Conservation (phyloP, 257 asterid species). For the Penstemon newberryi region DNA sequence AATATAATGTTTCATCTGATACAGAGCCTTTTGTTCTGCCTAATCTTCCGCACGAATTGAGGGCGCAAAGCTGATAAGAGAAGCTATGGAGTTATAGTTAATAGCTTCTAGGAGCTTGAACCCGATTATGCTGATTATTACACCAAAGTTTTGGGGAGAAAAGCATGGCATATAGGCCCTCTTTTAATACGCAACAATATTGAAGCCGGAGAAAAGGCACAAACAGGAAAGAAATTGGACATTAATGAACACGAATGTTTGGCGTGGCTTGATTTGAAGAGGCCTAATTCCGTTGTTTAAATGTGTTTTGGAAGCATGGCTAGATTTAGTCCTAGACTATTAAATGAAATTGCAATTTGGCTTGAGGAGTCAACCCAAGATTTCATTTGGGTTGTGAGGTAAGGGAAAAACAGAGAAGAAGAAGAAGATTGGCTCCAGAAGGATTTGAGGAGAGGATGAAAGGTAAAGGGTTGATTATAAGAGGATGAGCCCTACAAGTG, state of each 20-base stretch:
- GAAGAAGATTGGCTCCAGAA: constrained; percentile 43
- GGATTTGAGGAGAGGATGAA: constrained; percentile 55
- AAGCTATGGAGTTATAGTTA: constrained; percentile 40
- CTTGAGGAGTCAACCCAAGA: constrained; percentile 54
- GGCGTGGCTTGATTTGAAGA: constrained; percentile 40
- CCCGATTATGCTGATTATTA: constrained; percentile 41
- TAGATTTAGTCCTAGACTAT: constrained; percentile 36
- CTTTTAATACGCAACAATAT: constrained; percentile 27
- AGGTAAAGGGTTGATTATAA: constrained; percentile 54
- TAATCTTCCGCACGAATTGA: constrained; percentile 29
- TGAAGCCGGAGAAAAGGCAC: constrained; percentile 3
- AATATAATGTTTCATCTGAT: constrained; percentile 30
- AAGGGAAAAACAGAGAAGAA: constrained; percentile 25
- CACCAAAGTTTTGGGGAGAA: constrained; percentile 33
- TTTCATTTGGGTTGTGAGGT: constrained; percentile 71
- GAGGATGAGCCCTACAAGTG: constrained; percentile 32
- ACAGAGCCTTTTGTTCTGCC: constrained; percentile 39
- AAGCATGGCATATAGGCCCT: constrained; percentile 52
- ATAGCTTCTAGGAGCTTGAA: constrained; percentile 59
- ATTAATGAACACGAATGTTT: constrained; percentile 34
- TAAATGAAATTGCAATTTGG: constrained; percentile 64
- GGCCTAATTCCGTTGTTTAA: constrained; percentile 38
- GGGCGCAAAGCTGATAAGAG: constrained; percentile 15
- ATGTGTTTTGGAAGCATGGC: constrained; percentile 46
- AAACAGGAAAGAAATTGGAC: constrained; percentile 32